Evolutionary conservation across 108 stramenopile species (phyloP), one percentile per base, ranked within the genome.

Genomic region (Craspedostauros australis): DNA sequence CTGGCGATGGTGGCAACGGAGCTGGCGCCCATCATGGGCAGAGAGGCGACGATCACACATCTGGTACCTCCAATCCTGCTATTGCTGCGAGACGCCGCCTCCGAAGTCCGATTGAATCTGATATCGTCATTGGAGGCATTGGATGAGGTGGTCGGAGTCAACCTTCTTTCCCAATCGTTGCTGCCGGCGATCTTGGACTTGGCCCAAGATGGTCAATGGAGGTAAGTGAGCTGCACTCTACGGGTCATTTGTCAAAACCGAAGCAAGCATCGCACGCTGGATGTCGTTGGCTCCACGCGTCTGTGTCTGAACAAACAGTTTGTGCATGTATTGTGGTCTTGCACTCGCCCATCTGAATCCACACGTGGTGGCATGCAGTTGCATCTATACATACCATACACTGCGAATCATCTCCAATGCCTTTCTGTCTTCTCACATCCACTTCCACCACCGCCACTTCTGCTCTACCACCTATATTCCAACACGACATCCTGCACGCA

Each of bases 161-260:
- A 96, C 50, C 63, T 95, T 28, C 66, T 99, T 31, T 71, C 84
- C n/a, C 89, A 97, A 63, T 87, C 92, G 15, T 63, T 99, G 9
- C 57, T 98, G 23, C 98, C 98, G 3, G 98, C 96, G 20, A 93
- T 99, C 75, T 54, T 96, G 23, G 93, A 95, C 54, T 68, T 99
- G 36, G 94, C 96, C 7, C 87, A 95, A 63, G 96, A 97, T 73
- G 80, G 85, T 39, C 95, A 96, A 66, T 98, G 97, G 97, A 71
- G 76, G 55, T 54, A 62, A 27, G 60, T 36, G 34, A 12, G 9
- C n/a, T n/a, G n/a, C n/a, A n/a, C n/a, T n/a, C n/a, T n/a, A n/a
- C n/a, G n/a, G n/a, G n/a, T n/a, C n/a, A n/a, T n/a, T n/a, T n/a
- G n/a, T n/a, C n/a, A n/a, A n/a, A n/a, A n/a, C n/a, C n/a, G n/a